Evolutionary conservation across 2,329 filamentous ascomycete genomes (phyloP).

Genomic region (Aspergillus sergii): DNA sequence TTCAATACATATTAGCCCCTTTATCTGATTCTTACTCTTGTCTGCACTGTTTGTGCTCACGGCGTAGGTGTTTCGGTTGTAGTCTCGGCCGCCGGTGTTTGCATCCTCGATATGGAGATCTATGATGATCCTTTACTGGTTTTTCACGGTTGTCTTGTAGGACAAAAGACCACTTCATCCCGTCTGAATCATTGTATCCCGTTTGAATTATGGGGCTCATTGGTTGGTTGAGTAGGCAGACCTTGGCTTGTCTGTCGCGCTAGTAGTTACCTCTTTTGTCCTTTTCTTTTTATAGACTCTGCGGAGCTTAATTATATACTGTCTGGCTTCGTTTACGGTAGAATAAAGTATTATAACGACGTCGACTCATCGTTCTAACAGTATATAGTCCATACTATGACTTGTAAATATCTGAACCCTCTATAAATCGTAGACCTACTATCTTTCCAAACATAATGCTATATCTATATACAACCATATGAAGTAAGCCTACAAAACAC

Average conservation of each 20-base stretch:
- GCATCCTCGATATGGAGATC: background rate
- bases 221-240: background rate
- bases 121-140: background rate
- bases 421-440: background rate
- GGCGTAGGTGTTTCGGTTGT: background rate
- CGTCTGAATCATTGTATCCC: background rate
- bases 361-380: no score
- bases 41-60: background rate
- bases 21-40: background rate
- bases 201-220: background rate
- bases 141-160: background rate
- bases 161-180: background rate
- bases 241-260: background rate
- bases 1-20: background rate
- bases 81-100: background rate
- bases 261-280: background rate
- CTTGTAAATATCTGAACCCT: background rate
- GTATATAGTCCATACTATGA: no score
- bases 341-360: background rate
- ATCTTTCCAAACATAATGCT: background rate
- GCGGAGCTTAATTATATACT: background rate
- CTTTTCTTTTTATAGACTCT: background rate
- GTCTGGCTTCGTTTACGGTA: background rate
- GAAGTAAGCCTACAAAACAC: background rate
- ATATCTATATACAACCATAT: background rate